Evolutionary conservation across 2,329 filamentous ascomycete species (phyloP).

Genomic region (Microdochium trichocladiopsis): DNA sequence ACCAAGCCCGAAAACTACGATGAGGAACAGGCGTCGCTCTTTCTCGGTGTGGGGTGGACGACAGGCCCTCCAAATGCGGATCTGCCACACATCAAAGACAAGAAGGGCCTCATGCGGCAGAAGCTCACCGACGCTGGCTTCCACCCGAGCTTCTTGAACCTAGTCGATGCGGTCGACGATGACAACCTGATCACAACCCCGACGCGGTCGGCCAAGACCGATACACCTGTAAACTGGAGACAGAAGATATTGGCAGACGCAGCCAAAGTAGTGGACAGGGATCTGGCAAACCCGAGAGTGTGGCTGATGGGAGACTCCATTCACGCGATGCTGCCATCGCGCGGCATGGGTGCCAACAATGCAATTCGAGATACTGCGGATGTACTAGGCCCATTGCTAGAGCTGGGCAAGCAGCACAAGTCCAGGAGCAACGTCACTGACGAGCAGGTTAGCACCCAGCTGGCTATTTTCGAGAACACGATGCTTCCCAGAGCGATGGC

Average conservation of each 20-base stretch:
- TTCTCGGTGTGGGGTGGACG: slow-evolving; percentile 1
- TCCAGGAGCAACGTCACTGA: not conserved
- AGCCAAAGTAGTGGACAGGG: not conserved
- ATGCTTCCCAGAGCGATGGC: slow-evolving; percentile 5
- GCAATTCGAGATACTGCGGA: slow-evolving; percentile 9
- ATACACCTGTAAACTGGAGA: slow-evolving; percentile 4
- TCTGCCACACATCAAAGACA: not conserved
- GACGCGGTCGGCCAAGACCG: not conserved
- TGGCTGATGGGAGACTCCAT: slow-evolving; percentile 10
- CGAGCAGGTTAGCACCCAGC: not conserved
- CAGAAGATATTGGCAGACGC: not conserved
- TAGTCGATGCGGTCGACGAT: not conserved
- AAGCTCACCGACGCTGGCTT: not conserved
- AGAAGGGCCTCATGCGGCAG: not conserved
- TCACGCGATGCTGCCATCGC: slow-evolving; percentile 8
- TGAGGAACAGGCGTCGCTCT: slow-evolving; percentile 5
- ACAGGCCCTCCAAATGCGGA: not conserved
- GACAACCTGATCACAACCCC: not conserved
- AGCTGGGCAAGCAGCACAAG: slow-evolving; percentile 1
- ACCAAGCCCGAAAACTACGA: slow-evolving; percentile 3
- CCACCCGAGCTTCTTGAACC: not conserved
- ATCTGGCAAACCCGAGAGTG: slow-evolving; percentile 5
- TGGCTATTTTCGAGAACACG: slow-evolving; percentile 1
- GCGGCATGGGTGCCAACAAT: slow-evolving; percentile 13
- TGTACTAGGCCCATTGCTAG: slow-evolving; percentile 4